Percentiles rank a stretch among this genome's conserved stretches.
Conservation (phyloP, 352 stramenopile genomes). For the Globisporangium yorkense region DNA sequence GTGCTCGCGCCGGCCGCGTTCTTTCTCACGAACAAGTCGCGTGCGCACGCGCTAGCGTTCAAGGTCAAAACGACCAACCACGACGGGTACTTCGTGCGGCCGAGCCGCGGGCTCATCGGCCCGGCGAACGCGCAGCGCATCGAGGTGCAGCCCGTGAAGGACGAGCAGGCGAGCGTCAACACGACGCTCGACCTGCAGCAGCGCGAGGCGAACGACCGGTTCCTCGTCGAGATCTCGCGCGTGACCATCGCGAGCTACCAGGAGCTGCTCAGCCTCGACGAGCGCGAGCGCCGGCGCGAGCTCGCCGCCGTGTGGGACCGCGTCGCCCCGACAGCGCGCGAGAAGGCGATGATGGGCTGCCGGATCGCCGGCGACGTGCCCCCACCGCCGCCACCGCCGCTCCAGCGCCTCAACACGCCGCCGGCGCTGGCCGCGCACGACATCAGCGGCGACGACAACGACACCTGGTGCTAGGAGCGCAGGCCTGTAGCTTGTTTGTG, state of each 20-base stretch:
- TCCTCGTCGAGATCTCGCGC: conserved; percentile 64
- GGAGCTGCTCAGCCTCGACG: conserved; percentile 32
- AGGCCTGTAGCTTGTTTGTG: no score
- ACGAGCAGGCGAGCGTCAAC: background rate
- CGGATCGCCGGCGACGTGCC: conserved; percentile 15
- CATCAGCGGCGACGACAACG: background rate
- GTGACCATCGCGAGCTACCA: conserved; percentile 32
- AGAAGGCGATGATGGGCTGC: conserved; percentile 36
- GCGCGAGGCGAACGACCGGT: conserved; percentile 58
- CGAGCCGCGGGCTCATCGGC: conserved; percentile 53
- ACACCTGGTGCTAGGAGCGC: conserved; percentile 8
- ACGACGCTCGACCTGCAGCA: conserved; percentile 19
- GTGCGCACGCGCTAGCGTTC: conserved; percentile 47
- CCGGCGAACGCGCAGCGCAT: conserved; percentile 54
- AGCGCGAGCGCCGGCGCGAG: conserved; percentile 27
- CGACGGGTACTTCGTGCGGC: conserved; percentile 67
- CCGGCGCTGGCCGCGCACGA: background rate
- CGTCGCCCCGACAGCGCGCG: conserved; percentile 16
- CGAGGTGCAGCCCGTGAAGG: conserved; percentile 42
- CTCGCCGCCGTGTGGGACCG: conserved; percentile 42
- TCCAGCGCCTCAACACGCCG: background rate
- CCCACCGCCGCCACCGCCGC: background rate
- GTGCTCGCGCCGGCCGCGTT: conserved; percentile 23
- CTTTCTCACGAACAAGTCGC: conserved; percentile 58
- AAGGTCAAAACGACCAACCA: conserved; percentile 82